Conservation (phyloP, 176 grass and related monocot genomes). For the Pontederia crassipes region DNA sequence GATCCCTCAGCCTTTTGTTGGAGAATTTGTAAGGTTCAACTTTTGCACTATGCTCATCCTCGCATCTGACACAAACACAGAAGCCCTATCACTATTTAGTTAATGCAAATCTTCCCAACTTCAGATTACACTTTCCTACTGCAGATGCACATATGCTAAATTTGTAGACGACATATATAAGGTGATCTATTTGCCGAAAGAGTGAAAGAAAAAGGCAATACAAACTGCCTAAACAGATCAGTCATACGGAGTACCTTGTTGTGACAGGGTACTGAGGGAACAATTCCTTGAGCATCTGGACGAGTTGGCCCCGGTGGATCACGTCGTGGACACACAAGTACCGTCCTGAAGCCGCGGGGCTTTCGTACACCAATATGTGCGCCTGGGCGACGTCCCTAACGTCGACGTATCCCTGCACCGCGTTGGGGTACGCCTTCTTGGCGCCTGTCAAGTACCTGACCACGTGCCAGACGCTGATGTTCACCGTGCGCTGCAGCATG, state of each 20-base stretch:
- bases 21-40: slow-evolving; percentile 53
- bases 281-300: slow-evolving; percentile 57
- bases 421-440: slow-evolving; percentile 55
- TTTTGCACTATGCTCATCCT: slow-evolving; percentile 47
- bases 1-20: slow-evolving; percentile 57
- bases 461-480: slow-evolving; percentile 45
- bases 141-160: too few relatives aligned
- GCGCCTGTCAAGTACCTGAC: slow-evolving; percentile 64
- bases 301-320: slow-evolving; percentile 58
- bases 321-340: slow-evolving; percentile 86
- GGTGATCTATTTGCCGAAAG: neutral
- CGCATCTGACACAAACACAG: slow-evolving; percentile 27
- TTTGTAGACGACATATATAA: too few relatives aligned
- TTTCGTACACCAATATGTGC: slow-evolving; percentile 59
- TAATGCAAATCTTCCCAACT: neutral
- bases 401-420: slow-evolving; percentile 67
- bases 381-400: slow-evolving; percentile 65
- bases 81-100: neutral
- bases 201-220: neutral
- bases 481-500: slow-evolving; percentile 56
- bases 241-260: slow-evolving; percentile 23
- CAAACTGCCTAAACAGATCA: too few relatives aligned
- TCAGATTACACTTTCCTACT: too few relatives aligned
- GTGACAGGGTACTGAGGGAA: slow-evolving; percentile 83
- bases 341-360: slow-evolving; percentile 27